Evolutionary conservation across 1,284 basidiomycete species (phyloP).

Genomic region (Malassezia vespertilionis): DNA sequence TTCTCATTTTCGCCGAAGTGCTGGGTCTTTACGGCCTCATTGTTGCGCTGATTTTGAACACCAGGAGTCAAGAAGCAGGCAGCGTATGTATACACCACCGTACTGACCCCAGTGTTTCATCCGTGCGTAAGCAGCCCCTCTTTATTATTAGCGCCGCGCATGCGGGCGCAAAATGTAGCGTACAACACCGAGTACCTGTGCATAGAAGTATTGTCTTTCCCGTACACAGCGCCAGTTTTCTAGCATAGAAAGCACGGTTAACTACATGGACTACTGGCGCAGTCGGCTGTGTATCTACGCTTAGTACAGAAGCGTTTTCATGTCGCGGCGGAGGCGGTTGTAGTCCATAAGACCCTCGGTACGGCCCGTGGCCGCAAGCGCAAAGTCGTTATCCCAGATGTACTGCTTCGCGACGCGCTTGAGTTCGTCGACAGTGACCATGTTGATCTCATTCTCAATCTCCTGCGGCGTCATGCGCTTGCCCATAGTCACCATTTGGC

Average conservation of each 20-base stretch:
- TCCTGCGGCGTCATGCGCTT: slow-evolving; percentile 68
- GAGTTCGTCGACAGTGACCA: slow-evolving; percentile 78
- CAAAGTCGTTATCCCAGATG: slow-evolving; percentile 78
- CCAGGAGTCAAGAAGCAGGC: slow-evolving; percentile 37
- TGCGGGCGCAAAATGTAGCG: not conserved
- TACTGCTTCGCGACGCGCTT: slow-evolving; percentile 90
- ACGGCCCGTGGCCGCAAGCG: slow-evolving; percentile 55
- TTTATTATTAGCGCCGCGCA: too few relatives aligned
- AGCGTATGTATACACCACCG: slow-evolving; percentile 12
- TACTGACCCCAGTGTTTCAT: too few relatives aligned
- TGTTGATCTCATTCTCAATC: slow-evolving; percentile 84
- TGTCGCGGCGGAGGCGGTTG: slow-evolving; percentile 48
- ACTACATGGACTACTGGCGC: too few relatives aligned
- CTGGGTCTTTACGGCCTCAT: slow-evolving; percentile 77
- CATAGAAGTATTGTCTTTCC: not conserved
- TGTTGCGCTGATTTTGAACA: slow-evolving; percentile 79
- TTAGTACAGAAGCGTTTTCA: slow-evolving; percentile 47
- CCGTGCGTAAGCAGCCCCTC: too few relatives aligned
- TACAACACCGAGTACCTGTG: not conserved
- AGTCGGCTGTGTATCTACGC: too few relatives aligned
- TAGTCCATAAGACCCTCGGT: slow-evolving; percentile 67
- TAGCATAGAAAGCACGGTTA: too few relatives aligned
- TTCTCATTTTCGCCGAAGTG: slow-evolving; percentile 85
- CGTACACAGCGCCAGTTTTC: too few relatives aligned
- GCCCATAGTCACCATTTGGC: slow-evolving; percentile 89